Conservation (phyloP, 345 rosid species). For the Citrus hindsii region DNA sequence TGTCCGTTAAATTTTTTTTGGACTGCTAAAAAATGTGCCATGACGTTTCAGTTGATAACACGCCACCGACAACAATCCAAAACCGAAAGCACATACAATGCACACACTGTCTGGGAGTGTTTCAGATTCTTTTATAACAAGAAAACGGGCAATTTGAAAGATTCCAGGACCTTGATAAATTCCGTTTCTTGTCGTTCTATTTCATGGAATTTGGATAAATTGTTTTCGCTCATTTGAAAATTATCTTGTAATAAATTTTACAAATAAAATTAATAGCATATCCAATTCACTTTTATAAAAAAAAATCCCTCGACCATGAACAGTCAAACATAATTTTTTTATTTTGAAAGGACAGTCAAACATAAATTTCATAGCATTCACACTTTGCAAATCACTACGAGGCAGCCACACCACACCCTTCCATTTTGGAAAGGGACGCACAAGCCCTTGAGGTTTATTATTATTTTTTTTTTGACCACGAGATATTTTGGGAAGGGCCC, state of each 20-base stretch:
- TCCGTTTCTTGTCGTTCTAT: background rate
- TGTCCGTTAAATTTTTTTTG: background rate
- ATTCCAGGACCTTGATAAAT: background rate
- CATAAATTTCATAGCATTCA: background rate
- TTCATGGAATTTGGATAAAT: background rate
- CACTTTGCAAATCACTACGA: background rate
- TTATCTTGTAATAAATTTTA: too few relatives aligned
- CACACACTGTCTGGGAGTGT: background rate
- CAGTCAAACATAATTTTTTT: background rate
- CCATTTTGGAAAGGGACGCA: background rate
- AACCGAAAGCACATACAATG: background rate
- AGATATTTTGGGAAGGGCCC: too few relatives aligned
- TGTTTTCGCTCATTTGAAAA: too few relatives aligned
- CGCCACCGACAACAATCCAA: slow-evolving; percentile 5
- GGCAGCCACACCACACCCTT: background rate
- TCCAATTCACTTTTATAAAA: background rate
- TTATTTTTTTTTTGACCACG: too few relatives aligned
- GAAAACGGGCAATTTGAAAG: background rate
- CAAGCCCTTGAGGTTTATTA: background rate
- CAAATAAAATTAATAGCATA: too few relatives aligned
- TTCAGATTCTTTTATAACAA: background rate
- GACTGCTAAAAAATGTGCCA: background rate
- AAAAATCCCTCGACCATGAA: background rate
- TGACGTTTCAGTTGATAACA: background rate
- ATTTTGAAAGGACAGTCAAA: background rate